Conservation (phyloP, 108 stramenopile genomes). For the Cylindrotheca closterium region DNA sequence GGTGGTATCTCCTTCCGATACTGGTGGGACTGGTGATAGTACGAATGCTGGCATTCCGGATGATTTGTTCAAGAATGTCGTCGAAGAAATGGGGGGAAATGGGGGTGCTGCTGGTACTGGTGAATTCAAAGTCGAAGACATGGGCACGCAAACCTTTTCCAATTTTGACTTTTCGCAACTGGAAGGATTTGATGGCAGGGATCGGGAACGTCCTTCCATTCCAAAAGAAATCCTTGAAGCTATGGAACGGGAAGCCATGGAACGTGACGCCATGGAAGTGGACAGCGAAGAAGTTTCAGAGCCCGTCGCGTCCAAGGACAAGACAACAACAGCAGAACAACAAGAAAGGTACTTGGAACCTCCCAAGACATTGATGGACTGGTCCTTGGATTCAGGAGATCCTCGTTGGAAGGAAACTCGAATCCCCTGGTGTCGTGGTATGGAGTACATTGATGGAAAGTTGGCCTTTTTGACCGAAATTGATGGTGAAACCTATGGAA, state of each 20-base stretch:
- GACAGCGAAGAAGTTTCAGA: no score
- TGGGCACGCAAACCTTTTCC: no score
- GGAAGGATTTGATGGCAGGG: no score
- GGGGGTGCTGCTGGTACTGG: no score
- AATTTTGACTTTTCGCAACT: no score
- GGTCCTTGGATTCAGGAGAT: slow-evolving; percentile 35
- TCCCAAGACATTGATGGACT: slow-evolving; percentile 29
- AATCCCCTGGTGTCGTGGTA: slow-evolving; percentile 37
- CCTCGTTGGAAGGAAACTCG: slow-evolving; percentile 32
- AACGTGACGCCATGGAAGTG: no score
- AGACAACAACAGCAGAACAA: background rate
- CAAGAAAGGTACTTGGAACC: background rate
- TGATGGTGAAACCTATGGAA: slow-evolving; percentile 43
- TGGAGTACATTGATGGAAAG: slow-evolving; percentile 44
- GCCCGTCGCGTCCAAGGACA: background rate
- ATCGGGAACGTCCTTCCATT: background rate
- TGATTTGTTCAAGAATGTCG: background rate
- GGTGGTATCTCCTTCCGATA: background rate
- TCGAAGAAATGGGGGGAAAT: background rate
- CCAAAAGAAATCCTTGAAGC: background rate
- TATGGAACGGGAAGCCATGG: no score
- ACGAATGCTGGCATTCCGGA: background rate
- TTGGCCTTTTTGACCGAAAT: slow-evolving; percentile 42
- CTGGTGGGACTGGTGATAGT: background rate
- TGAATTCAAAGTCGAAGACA: no score